Conservation (phyloP, 2,329 filamentous ascomycete genomes). For the Diaporthe citri region DNA sequence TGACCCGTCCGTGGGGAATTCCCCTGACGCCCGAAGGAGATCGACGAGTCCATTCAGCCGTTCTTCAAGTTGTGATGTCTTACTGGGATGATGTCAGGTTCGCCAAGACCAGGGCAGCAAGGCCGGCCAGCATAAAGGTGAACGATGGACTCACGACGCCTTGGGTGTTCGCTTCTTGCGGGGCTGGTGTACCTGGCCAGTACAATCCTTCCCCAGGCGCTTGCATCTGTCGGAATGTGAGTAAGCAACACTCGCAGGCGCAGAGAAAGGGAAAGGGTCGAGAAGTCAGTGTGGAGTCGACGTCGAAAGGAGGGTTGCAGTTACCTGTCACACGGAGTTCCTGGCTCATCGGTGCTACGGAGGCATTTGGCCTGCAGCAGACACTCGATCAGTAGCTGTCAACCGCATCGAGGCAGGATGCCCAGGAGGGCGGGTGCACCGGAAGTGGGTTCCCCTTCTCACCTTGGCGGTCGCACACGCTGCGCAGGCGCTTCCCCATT, state of each 20-base stretch:
- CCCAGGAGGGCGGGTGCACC: background rate
- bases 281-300: constrained; percentile 4
- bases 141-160: constrained; percentile 58
- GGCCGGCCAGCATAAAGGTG: too few relatives aligned
- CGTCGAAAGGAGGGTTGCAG: background rate
- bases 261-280: background rate
- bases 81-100: constrained; percentile 49
- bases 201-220: constrained; percentile 61
- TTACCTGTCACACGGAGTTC: constrained; percentile 47
- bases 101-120: background rate
- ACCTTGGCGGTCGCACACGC: constrained; percentile 39
- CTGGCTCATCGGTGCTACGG: constrained; percentile 8
- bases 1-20: constrained; percentile 44
- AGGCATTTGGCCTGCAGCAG: constrained; percentile 36
- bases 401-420: too few relatives aligned
- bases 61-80: constrained; percentile 63
- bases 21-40: constrained; percentile 59
- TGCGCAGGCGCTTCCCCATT: constrained; percentile 40
- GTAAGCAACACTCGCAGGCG: background rate
- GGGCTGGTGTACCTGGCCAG: constrained; percentile 60
- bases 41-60: constrained; percentile 63
- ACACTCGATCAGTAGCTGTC: background rate
- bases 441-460: constrained; percentile 1
- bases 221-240: constrained; percentile 55
- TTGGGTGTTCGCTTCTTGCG: constrained; percentile 65